Base-by-base conservation (phyloP, 2,329 filamentous ascomycete genomes). In the Botrytis galanthina region DNA sequence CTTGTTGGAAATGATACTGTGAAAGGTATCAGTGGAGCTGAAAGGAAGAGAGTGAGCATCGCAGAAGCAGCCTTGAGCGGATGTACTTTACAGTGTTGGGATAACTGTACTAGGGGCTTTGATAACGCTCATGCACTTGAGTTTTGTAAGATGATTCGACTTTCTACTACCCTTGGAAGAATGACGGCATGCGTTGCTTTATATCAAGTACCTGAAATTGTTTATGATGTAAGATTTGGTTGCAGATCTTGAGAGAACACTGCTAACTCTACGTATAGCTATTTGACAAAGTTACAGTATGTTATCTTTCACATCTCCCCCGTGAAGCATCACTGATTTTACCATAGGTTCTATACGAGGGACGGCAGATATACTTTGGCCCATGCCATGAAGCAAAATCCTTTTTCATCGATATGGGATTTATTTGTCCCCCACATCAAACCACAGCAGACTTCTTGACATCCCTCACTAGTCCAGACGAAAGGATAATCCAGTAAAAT, bases 21-120 rank as follows among this genome's bases (percentile, higher is more conserved):
- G 9, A 88, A 92, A 63, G 93, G 93, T 80, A 91, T 95, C 0
- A 93, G 90, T 68, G 93, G 93, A 77, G 93, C 93, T 72, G 93
- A 96, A 83, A 85, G 93, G 46, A 95, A 95, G 81, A 91, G 92
- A 79, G 92, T 94, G 9, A 91, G 90, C 37, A 94, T 95, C 75
- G 91, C 91, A 1, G 93, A 95, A 82, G 93, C 91, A 91, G 91
- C 37, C 90, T 90, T 46, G 90, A 93, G 80, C 85, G 90, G 73
- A 94, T 96, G 89, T 1, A 89, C 86, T 59, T 84, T 89, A 2
- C 90, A 93, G 80, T 91, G 90, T 74, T 80, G 93, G 93, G 93
- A 92, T 75, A 93, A 93, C 77, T 90, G 87, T n/a, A 95, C 92
- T 0, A 86, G 88, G 71, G 92, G 93, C 6, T 85, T 95, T 0